Base-by-base conservation (phyloP, 306 rosid species). In the Cotoneaster glaucophyllus region DNA sequence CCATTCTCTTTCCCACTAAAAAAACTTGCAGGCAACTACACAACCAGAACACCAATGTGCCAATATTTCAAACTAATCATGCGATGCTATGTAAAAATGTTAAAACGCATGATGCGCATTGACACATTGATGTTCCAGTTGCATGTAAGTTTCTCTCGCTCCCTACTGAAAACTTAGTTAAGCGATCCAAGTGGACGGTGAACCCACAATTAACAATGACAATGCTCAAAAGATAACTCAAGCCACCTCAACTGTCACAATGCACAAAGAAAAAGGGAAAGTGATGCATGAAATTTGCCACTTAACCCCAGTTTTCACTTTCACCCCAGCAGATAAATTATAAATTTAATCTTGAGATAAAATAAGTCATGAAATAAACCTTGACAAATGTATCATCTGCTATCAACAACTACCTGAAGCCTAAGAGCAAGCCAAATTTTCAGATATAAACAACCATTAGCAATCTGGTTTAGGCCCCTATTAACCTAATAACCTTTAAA, bases 321-420 rank as follows among this genome's bases (percentile, higher is more conserved):
- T 24, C 29, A 25, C 59, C 64, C 70, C 69, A 80, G 67, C 75
- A 81, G 61, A 84, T 63, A 18, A 64, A 53, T 70, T 39, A 82
- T 29, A 74, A 72, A 85, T 67, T 68, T 83, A 87, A 72, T 80
- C 76, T 14, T 48, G 76, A 59, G 79, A 82, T 77, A 62, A 45
- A 82, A 76, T 75, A 77, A 59, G 62, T 63, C 64, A 74, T 25
- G 68, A 81, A 87, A 76, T 80, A 74, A 85, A 77, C 78, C 79
- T 81, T 81, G 74, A 85, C 67, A 85, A 85, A 79, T 76, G 90
- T 82, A 86, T 80, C 88, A 79, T 74, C 87, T 81, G 88, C 73
- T 13, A 56, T 56, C 26, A 56, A n/a, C 6, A 82, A 82, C 81
- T 79, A 77, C 77, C 72, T 76, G 83, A 81, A 79, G 72, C 91